Percentiles rank a stretch among this genome's conserved stretches.
These are phyloP conservation scores for Juglanconis sp. DNA, from an alignment of 2,329 filamentous ascomycete genomes.

Conservation along the genomic window DNA sequence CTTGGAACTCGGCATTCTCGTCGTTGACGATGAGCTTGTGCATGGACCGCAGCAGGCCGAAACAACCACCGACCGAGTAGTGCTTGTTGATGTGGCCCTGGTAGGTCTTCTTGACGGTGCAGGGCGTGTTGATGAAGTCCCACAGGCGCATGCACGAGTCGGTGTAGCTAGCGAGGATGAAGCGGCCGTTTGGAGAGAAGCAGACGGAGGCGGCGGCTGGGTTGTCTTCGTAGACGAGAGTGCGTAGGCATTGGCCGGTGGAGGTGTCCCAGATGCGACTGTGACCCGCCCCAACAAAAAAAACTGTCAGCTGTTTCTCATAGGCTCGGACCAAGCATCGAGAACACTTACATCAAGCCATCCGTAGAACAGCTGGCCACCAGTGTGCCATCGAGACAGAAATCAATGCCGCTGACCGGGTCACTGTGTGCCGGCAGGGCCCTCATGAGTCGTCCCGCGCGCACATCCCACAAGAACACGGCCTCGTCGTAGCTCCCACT, in stretches of 20 bases:
- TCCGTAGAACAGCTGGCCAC: conserved; percentile 90
- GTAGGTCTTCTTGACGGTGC: conserved; percentile 89
- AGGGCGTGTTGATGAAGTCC: conserved; percentile 81
- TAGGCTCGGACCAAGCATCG: neutral
- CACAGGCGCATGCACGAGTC: conserved; percentile 88
- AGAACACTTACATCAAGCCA: conserved; percentile 67
- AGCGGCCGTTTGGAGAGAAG: conserved; percentile 92
- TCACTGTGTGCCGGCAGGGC: conserved; percentile 92
- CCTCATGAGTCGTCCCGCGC: conserved; percentile 82
- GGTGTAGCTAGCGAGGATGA: conserved; percentile 85
- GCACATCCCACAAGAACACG: conserved; percentile 93
- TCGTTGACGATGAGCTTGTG: conserved; percentile 14
- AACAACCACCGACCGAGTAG: conserved; percentile 81
- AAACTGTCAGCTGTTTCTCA: conserved; percentile 7
- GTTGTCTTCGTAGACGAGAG: conserved; percentile 94
- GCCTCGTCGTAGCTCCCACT: conserved; percentile 97
- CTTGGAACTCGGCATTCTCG: conserved; percentile 11
- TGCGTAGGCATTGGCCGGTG: conserved; percentile 91
- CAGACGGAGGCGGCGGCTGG: conserved; percentile 83
- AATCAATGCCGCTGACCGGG: conserved; percentile 89
- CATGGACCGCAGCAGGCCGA: conserved; percentile 53
- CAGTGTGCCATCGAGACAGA: conserved; percentile 86
- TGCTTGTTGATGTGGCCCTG: conserved; percentile 84
- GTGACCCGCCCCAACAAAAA: neutral
- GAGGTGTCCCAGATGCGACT: conserved; percentile 92